Conservation (phyloP, 345 rosid genomes). For the Bruguiera parviflora region DNA sequence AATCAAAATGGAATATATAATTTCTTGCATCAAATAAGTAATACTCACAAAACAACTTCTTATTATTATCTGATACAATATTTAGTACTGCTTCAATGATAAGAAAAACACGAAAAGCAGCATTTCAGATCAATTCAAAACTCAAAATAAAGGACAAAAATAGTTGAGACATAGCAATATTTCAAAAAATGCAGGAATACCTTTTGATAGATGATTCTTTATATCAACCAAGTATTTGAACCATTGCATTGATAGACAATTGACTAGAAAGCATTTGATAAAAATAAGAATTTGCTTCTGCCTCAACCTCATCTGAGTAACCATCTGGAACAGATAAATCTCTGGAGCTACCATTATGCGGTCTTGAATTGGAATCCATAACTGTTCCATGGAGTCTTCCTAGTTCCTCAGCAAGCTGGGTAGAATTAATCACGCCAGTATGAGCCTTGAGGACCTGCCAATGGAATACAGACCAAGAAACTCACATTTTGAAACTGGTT, state of each 20-base stretch:
- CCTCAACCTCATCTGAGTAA: constrained; percentile 77
- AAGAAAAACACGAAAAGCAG: neutral
- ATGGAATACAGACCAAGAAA: constrained; percentile 6
- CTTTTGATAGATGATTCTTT: constrained; percentile 78
- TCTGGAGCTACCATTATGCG: constrained; percentile 67
- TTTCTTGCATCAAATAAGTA: no score
- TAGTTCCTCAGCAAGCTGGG: constrained; percentile 63
- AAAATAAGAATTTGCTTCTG: constrained; percentile 91
- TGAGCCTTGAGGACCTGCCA: constrained; percentile 68
- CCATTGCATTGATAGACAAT: constrained; percentile 81
- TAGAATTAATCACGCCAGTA: constrained; percentile 38
- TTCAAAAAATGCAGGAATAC: constrained; percentile 28
- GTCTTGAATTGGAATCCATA: constrained; percentile 50
- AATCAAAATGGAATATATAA: no score
- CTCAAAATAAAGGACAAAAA: neutral
- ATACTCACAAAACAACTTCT: no score
- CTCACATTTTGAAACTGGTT: neutral
- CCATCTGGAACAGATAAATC: constrained; percentile 65
- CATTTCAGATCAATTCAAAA: neutral
- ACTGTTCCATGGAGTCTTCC: constrained; percentile 55
- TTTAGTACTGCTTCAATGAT: neutral
- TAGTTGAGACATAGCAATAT: neutral
- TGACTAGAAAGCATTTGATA: constrained; percentile 92
- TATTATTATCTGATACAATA: no score
- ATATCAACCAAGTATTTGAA: constrained; percentile 89